A percentile compares a stretch with the other conserved stretches of the same genome.
These are phyloP conservation scores for Porcisia hertigi DNA, from an alignment of 208 protist genomes.

Conservation along the genomic window DNA sequence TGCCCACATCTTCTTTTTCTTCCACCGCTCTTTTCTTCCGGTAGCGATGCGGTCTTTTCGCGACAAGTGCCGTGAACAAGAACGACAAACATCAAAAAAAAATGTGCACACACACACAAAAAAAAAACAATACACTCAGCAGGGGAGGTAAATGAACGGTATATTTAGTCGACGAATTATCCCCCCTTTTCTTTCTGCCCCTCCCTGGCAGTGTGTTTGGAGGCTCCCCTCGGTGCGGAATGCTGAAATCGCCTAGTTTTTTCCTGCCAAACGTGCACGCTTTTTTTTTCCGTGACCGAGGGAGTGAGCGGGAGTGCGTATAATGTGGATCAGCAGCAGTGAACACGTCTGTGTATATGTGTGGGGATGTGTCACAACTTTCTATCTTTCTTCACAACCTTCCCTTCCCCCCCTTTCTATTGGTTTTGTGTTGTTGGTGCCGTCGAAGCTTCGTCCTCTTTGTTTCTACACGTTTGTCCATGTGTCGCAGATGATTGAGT, in stretches of 20 bases:
- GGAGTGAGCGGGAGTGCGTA: neutral
- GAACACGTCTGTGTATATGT: neutral
- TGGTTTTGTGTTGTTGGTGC: neutral
- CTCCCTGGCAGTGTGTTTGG: neutral
- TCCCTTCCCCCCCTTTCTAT: neutral
- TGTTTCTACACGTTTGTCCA: neutral
- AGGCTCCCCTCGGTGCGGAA: neutral
- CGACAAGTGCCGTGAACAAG: neutral
- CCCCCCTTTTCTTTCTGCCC: neutral
- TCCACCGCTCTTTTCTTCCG: neutral
- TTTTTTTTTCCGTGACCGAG: neutral
- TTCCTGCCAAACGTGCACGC: neutral
- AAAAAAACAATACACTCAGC: too few relatives aligned
- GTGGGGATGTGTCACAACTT: neutral
- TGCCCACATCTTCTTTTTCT: neutral
- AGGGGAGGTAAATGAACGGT: neutral
- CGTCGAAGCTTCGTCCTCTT: neutral
- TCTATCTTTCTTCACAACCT: neutral
- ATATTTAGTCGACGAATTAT: neutral
- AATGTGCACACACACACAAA: neutral
- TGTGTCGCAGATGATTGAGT: neutral
- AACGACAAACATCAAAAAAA: neutral
- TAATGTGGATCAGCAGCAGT: neutral
- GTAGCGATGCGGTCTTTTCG: neutral
- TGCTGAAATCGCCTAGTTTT: neutral